A percentile compares a stretch with the other conserved stretches of the same genome.
Evolutionary conservation across 495 filamentous ascomycete genomes (phyloP).

Genomic region (Saxispiralis lemnorum): DNA sequence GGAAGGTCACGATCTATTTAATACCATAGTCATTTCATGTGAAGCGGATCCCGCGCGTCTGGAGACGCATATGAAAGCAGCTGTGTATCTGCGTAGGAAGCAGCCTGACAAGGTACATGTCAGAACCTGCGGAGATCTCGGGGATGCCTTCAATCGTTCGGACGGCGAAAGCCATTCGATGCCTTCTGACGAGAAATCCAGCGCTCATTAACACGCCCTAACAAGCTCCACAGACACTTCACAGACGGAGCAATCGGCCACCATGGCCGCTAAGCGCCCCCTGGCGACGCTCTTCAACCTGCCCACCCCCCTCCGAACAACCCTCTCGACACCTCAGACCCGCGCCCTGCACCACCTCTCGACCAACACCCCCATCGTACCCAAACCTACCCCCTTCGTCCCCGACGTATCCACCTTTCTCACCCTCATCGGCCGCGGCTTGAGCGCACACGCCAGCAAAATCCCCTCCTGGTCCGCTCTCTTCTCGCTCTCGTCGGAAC

Average conservation of each 20-base stretch:
- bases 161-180: no score
- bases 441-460: conserved; percentile 61
- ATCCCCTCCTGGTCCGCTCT: conserved; percentile 77
- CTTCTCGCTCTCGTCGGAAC: conserved; percentile 56
- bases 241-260: neutral
- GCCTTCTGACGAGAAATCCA: no score
- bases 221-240: no score
- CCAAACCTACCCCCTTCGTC: conserved; percentile 61
- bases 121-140: no score
- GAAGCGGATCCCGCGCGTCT: no score
- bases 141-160: no score
- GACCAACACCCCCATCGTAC: conserved; percentile 26
- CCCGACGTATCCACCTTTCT: conserved; percentile 82
- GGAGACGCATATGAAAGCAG: no score
- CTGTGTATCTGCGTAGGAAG: no score
- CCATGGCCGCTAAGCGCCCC: conserved; percentile 10
- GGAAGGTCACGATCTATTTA: no score
- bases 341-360: conserved; percentile 24
- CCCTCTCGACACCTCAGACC: conserved; percentile 9
- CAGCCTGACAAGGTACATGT: no score
- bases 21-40: no score
- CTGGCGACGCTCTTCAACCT: conserved; percentile 7
- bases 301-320: conserved; percentile 2
- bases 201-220: no score
- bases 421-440: conserved; percentile 71